A percentile compares a stretch with the other conserved stretches of the same genome.
Conservation (phyloP, 75 land plant genomes). For the Selaginella tamariscina region DNA sequence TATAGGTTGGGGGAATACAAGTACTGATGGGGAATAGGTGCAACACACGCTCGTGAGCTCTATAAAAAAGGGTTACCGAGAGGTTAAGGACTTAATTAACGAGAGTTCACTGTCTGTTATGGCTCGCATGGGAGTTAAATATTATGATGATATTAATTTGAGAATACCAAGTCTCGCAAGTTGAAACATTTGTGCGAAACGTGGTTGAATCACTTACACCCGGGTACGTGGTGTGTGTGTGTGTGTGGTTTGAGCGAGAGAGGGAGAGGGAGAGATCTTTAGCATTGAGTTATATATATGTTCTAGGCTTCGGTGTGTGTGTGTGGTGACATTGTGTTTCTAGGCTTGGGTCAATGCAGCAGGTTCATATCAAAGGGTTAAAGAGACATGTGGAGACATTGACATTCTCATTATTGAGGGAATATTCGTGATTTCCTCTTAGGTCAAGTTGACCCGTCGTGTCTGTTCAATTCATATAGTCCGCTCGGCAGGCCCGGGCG, state of each 20-base stretch:
- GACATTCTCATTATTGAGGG: slow-evolving; percentile 12
- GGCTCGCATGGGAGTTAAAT: slow-evolving; percentile 3
- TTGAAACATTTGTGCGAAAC: too few species aligned
- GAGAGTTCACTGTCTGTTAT: too few species aligned
- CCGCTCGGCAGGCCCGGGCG: too few species aligned
- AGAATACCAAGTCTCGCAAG: neutral
- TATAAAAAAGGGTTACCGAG: neutral
- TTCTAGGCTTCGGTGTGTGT: too few species aligned
- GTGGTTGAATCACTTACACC: too few species aligned
- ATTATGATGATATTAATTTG: slow-evolving; percentile 7
- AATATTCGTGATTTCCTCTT: too few species aligned
- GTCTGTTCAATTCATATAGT: too few species aligned
- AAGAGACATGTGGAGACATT: slow-evolving; percentile 2
- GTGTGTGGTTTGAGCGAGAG: neutral
- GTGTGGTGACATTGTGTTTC: too few species aligned
- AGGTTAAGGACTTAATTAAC: neutral
- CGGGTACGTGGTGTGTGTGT: neutral
- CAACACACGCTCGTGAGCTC: neutral
- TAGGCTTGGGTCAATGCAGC: slow-evolving; percentile 12
- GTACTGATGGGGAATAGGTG: neutral
- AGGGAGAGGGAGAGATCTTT: too few species aligned
- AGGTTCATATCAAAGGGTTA: neutral
- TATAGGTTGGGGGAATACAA: neutral
- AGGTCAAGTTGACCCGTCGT: too few species aligned
- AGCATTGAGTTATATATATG: too few species aligned